Base-by-base conservation (phyloP, 2,329 filamentous ascomycete genomes). In the Neurospora sp. region DNA sequence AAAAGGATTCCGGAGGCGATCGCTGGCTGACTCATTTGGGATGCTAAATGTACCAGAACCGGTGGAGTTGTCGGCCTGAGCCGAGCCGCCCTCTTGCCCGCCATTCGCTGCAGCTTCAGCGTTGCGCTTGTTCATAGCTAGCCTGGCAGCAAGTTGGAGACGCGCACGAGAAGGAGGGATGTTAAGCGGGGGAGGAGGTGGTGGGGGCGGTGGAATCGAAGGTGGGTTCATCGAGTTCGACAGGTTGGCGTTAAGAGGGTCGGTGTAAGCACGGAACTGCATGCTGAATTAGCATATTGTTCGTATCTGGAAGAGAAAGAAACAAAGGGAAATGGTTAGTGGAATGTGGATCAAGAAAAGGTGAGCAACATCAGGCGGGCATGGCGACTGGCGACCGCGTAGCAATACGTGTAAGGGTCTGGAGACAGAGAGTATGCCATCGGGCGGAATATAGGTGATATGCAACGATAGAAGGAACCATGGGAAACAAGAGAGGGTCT, bases 151-250 rank as follows among this genome's bases (percentile, higher is more conserved):
- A n/a, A 98, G 87, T 79, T 97, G 93, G 69, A 93, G 86, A 68
- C 95, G 89, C 8, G 95, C 95, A 68, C 95, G 89, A 8, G 93
- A 96, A 2, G 95, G 94, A 0, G 92, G 90, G 42, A 95, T 89
- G 78, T 95, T 96, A 76, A 97, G 84, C 13, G 93, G 93, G 39
- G 92, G 90, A 28, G 89, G 91, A n/a, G 91, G 90, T 0, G 88
- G 86, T 2, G 85, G 86, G 2, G 87, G 87, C 7, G 87, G 86
- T 3, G 82, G 86, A 67, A 88, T 85, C 13, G 86, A 87, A 2
- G 86, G 88, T 66, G 86, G 87, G 70, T 85, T 84, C 74, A 87
- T 79, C 33, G 84, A 84, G 52, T 80, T 78, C 69, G 78, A 80
- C 75, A 74, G 79, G 70, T 80, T 83, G 11, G 79, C 80, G 77